Evolutionary conservation across 345 rosid species (phyloP), one percentile per base, ranked within the genome.

Genomic region (Hirschfeldia incana): DNA sequence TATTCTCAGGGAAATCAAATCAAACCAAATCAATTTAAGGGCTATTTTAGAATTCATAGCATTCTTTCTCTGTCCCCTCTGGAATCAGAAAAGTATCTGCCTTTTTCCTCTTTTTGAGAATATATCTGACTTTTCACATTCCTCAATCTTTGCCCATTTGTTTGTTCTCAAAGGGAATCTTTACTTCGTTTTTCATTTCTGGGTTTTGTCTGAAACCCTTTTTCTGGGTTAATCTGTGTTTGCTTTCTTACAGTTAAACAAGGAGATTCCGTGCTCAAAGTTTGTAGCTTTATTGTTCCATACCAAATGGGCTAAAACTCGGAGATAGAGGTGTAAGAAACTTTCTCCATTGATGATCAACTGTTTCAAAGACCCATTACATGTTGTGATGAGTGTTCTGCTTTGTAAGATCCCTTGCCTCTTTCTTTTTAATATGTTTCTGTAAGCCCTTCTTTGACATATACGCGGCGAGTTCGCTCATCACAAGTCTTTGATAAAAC

Each of bases 321-420:
- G 51, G 70, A 68, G 1, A 16, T 33, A 68, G 60, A 69, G 76
- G 75, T 69, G 15, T 30, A 69, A 42, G 70, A 64, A 53, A 30
- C 2, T 28, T 51, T 80, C 55, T 80, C 36, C 69, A 76, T 80
- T 80, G 80, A 81, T 81, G 83, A 81, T 76, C 70, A 81, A 72
- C 74, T 81, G 83, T 76, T 76, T 76, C 4, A 76, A 57, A 66
- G 83, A 53, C 34, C 26, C 70, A 27, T 39, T 67, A 17, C 67
- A 73, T 70, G 76, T 70, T 80, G 81, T 81, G 77, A 92, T 92
- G 97, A 89, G 82, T 90, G 85, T 86, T 81, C 81, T 88, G 89
- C 80, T 85, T 8, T 76, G 90, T 85, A 92, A 90, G 84, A 80
- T 86, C 57, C 84, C 76, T 1, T 83, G 88, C 71, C 85, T 89